Evolutionary conservation across 176 grass and related monocot species (phyloP).

Genomic region (Musa beccarii): DNA sequence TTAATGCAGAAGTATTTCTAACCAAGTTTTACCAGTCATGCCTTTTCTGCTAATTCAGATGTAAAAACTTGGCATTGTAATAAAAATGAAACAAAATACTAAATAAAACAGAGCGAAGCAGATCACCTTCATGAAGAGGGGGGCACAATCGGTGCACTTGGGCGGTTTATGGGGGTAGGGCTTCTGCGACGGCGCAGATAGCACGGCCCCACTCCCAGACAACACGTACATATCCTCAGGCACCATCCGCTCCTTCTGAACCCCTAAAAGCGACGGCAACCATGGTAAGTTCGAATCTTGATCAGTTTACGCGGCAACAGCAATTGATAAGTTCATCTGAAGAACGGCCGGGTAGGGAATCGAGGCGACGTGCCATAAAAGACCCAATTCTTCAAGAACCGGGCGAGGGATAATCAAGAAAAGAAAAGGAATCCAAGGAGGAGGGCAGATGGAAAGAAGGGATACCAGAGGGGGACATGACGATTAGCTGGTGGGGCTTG

Average conservation of each 20-base stretch:
- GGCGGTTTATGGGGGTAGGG: conserved; percentile 70
- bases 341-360: background rate
- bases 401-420: background rate
- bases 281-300: background rate
- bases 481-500: conserved; percentile 66
- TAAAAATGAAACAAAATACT: background rate
- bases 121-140: conserved; percentile 91
- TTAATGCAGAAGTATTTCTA: background rate
- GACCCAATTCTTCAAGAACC: too few species aligned
- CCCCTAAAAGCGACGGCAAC: conserved; percentile 29
- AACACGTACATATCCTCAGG: conserved; percentile 83
- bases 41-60: background rate
- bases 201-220: conserved; percentile 44
- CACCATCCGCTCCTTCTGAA: conserved; percentile 95
- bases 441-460: background rate
- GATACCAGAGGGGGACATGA: conserved; percentile 87
- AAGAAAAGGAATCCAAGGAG: background rate
- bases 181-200: conserved; percentile 46
- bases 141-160: conserved; percentile 91
- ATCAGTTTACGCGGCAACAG: background rate
- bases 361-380: background rate
- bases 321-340: too few species aligned
- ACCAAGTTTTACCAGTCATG: background rate
- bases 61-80: background rate
- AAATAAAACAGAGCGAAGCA: conserved; percentile 2